These are phyloP conservation scores for Phytophthora litchii DNA, from an alignment of 352 stramenopile species.

Conservation along the genomic window DNA sequence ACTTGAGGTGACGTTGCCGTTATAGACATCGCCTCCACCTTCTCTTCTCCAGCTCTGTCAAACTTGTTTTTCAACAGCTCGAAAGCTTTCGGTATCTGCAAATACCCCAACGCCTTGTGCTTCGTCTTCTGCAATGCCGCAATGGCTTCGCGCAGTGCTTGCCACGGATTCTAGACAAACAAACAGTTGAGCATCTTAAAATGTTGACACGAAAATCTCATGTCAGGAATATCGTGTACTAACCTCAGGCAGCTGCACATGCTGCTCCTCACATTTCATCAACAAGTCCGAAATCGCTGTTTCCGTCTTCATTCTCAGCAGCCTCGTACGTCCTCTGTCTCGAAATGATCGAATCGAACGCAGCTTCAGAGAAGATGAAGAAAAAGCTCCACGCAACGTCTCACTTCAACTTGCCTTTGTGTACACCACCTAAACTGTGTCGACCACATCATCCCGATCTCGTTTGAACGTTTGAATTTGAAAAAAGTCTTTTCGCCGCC, in stretches of 20 bases:
- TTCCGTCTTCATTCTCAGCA: slow-evolving; percentile 54
- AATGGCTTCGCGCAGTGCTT: slow-evolving; percentile 49
- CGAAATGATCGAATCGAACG: neutral
- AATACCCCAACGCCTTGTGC: slow-evolving; percentile 48
- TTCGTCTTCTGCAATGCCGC: slow-evolving; percentile 39
- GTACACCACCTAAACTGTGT: slow-evolving; percentile 13
- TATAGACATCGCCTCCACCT: neutral
- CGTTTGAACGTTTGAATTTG: slow-evolving; percentile 42
- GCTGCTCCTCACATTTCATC: slow-evolving; percentile 64
- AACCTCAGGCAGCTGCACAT: slow-evolving; percentile 50
- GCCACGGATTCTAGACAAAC: slow-evolving; percentile 42
- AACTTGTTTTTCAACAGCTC: slow-evolving; percentile 44
- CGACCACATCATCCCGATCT: slow-evolving; percentile 4
- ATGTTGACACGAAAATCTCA: neutral
- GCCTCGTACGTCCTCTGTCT: neutral
- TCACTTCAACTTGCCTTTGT: slow-evolving; percentile 36
- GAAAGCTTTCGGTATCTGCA: slow-evolving; percentile 54
- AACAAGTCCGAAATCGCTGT: slow-evolving; percentile 64
- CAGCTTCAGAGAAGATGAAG: slow-evolving; percentile 16
- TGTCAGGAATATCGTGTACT: neutral
- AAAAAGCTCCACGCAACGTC: slow-evolving; percentile 8
- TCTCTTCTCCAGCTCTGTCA: slow-evolving; percentile 5
- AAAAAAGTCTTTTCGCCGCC: slow-evolving; percentile 11
- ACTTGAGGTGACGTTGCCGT: slow-evolving; percentile 6
- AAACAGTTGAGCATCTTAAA: no score